phyloP scores from a whole-genome alignment of 2,329 filamentous ascomycete species.

The Knufia fluminis region DNA sequence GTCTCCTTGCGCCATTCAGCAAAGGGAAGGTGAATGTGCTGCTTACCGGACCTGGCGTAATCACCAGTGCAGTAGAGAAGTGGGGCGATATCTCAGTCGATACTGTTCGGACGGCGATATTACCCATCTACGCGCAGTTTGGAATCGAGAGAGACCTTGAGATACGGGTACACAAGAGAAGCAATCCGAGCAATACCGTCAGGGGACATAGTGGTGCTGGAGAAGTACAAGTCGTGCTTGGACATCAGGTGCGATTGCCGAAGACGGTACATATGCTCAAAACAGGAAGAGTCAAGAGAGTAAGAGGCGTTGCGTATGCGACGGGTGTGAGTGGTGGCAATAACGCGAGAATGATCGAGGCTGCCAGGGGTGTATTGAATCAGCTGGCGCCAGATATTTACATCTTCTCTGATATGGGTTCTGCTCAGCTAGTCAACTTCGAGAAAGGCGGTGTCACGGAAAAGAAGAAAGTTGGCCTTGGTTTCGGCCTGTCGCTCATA shows the following conservation, averaged over 20 bases:
- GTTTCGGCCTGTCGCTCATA: conserved; percentile 82
- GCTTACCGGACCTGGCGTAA: conserved; percentile 83
- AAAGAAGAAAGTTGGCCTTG: conserved; percentile 63
- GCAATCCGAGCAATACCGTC: conserved; percentile 55
- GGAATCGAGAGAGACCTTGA: conserved; percentile 83
- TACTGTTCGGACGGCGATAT: conserved; percentile 82
- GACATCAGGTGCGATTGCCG: conserved; percentile 82
- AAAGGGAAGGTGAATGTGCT: conserved; percentile 85
- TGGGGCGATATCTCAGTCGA: conserved; percentile 80
- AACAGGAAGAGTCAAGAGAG: conserved; percentile 74
- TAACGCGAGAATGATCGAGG: conserved; percentile 90
- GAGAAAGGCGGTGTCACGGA: conserved; percentile 51
- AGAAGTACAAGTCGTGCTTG: conserved; percentile 86
- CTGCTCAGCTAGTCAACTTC: conserved; percentile 53
- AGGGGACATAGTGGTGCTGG: conserved; percentile 75
- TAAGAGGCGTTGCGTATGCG: conserved; percentile 87
- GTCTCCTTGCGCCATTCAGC: conserved; percentile 83
- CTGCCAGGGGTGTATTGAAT: conserved; percentile 79
- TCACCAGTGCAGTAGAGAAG: conserved; percentile 72
- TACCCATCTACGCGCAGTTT: conserved; percentile 83
- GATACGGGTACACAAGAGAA: conserved; percentile 68
- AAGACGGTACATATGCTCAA: conserved; percentile 86
- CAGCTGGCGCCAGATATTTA: conserved; percentile 80
- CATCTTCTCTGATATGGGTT: conserved; percentile 62
- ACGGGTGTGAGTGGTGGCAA: conserved; percentile 87